phyloP scores from a whole-genome alignment of 768 basidiomycete species.

The Suillus placidus region DNA sequence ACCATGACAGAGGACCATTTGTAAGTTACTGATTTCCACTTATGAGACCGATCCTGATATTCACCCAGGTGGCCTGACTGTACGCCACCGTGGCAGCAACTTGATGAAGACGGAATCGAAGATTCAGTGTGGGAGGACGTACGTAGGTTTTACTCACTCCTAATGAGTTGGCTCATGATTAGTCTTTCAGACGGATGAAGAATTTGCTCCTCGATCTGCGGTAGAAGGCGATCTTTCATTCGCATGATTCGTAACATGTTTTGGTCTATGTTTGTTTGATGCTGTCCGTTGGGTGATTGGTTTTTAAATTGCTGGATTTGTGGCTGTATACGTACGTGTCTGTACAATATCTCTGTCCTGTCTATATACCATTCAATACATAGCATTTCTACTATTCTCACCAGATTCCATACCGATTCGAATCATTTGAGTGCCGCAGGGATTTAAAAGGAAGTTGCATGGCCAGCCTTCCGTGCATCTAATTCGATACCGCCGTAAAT shows the following conservation, averaged over 20 bases:
- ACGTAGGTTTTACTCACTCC: not conserved
- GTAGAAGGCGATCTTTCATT: not conserved
- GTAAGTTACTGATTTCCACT: constrained; percentile 18
- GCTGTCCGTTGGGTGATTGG: not conserved
- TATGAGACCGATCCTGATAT: not conserved
- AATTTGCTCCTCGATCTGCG: not conserved
- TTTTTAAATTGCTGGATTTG: not conserved
- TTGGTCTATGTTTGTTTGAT: not conserved
- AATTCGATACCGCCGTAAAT: no score
- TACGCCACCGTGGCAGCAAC: constrained; percentile 24
- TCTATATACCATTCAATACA: not conserved
- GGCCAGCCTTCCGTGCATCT: no score
- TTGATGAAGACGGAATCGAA: constrained; percentile 28
- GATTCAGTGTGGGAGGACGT: constrained; percentile 16
- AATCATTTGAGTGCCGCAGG: no score
- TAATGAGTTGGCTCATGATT: not conserved
- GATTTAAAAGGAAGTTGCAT: no score
- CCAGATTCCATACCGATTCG: no score
- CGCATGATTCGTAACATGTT: not conserved
- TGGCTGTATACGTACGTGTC: constrained; percentile 1
- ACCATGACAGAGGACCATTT: constrained; percentile 4
- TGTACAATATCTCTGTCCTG: not conserved
- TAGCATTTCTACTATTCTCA: no score
- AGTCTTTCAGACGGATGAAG: not conserved
- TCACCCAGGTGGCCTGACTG: constrained; percentile 27